Percentiles rank a stretch among this genome's conserved stretches.
phyloP scores from a whole-genome alignment of 495 filamentous ascomycete genomes.

The Daldinia concentrica region DNA sequence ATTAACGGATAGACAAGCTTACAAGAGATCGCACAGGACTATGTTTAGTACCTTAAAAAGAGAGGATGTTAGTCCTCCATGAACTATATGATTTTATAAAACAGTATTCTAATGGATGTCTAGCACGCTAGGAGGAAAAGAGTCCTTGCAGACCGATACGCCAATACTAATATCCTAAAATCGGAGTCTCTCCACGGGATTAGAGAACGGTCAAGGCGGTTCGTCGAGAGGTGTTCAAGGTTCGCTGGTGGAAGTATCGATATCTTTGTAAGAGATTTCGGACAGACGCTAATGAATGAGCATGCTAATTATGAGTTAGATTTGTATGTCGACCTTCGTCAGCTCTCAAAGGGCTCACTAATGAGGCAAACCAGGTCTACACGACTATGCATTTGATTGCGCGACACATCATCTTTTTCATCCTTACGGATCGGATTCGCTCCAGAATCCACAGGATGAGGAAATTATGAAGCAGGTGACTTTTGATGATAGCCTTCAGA shows the following conservation, averaged over 20 bases:
- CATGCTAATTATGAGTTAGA: constrained; percentile 20
- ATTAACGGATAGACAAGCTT: constrained; percentile 6
- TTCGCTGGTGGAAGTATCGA: constrained; percentile 59
- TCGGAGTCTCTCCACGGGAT: constrained; percentile 62
- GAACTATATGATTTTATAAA: no score
- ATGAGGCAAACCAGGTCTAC: constrained; percentile 47
- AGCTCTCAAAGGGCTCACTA: not conserved
- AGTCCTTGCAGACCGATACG: constrained; percentile 69
- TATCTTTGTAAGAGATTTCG: constrained; percentile 58
- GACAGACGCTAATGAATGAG: constrained; percentile 18
- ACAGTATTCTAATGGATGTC: constrained; percentile 17
- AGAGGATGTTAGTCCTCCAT: constrained; percentile 55
- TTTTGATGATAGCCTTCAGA: constrained; percentile 70
- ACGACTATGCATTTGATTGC: constrained; percentile 73
- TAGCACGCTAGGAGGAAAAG: constrained; percentile 69
- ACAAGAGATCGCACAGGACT: constrained; percentile 50
- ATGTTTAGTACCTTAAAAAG: constrained; percentile 70
- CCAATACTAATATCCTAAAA: constrained; percentile 70
- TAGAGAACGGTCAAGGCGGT: constrained; percentile 60
- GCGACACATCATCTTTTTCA: constrained; percentile 72
- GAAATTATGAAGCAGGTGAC: constrained; percentile 72
- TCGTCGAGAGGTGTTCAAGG: constrained; percentile 59
- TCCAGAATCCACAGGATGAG: constrained; percentile 59
- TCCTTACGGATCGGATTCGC: constrained; percentile 66
- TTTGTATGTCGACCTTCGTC: constrained; percentile 10